Evolutionary conservation across 768 basidiomycete genomes (phyloP).

Genomic region (Gloeopeniophorella convolvens): DNA sequence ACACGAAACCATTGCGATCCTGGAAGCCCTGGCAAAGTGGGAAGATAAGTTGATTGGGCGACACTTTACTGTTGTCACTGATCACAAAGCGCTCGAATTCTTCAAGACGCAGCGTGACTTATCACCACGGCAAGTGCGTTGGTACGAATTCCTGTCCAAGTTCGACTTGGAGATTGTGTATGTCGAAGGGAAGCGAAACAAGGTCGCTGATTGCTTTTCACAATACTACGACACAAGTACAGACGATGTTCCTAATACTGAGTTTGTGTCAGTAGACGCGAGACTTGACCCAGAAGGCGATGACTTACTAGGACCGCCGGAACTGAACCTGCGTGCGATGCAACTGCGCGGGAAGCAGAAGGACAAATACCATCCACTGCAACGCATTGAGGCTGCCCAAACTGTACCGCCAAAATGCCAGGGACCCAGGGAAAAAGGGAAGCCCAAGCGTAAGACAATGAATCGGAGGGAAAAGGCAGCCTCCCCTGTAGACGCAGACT

Average conservation of each 20-base stretch:
- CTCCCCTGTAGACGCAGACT: no score
- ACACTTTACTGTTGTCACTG: constrained; percentile 24
- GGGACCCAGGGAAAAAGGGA: no score
- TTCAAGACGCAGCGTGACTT: constrained; percentile 24
- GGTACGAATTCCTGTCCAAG: constrained; percentile 26
- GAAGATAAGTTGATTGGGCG: constrained; percentile 22
- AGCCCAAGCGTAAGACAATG: no score
- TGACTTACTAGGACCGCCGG: no score
- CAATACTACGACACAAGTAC: constrained; percentile 22
- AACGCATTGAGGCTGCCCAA: no score
- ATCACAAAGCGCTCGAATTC: constrained; percentile 26
- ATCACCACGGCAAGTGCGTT: constrained; percentile 24
- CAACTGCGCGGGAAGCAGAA: neutral
- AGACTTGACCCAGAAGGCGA: neutral
- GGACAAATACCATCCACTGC: no score
- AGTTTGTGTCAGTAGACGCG: constrained; percentile 21
- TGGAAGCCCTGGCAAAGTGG: constrained; percentile 34
- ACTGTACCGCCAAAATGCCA: no score
- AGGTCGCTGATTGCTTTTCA: constrained; percentile 25
- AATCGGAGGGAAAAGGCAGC: no score
- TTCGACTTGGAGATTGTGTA: constrained; percentile 30
- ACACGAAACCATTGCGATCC: no score
- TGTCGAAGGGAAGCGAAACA: constrained; percentile 26
- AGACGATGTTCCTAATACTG: constrained; percentile 20
- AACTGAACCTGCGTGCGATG: no score